phyloP scores from a whole-genome alignment of 768 basidiomycete species.

The Clitopilus passeckerianus region DNA sequence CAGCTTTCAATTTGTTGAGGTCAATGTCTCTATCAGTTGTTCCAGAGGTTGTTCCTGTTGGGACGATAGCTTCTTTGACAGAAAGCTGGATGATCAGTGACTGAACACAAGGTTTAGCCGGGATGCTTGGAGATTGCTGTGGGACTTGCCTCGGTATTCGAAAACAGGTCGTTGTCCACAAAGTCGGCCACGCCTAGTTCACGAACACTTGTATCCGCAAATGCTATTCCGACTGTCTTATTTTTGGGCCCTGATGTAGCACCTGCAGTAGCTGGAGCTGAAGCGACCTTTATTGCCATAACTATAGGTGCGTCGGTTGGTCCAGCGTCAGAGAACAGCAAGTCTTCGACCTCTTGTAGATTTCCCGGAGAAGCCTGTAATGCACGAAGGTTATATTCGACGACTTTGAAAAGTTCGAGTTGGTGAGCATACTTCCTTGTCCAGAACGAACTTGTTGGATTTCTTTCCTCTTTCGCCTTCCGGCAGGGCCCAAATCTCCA shows the following conservation, averaged over 20 bases:
- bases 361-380: slow-evolving; percentile 58
- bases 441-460: slow-evolving; percentile 66
- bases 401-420: neutral
- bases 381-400: neutral
- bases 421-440: slow-evolving; percentile 61
- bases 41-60: slow-evolving; percentile 67
- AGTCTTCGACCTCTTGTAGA: slow-evolving; percentile 69
- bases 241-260: slow-evolving; percentile 50
- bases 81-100: slow-evolving; percentile 93
- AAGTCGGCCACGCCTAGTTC: slow-evolving; percentile 89
- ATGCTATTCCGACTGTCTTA: slow-evolving; percentile 81
- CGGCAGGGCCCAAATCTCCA: slow-evolving; percentile 80
- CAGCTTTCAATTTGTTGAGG: slow-evolving; percentile 76
- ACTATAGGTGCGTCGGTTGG: slow-evolving; percentile 82
- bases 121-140: neutral
- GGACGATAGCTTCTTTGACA: slow-evolving; percentile 91
- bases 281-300: slow-evolving; percentile 78
- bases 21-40: slow-evolving; percentile 83
- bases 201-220: slow-evolving; percentile 83
- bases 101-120: slow-evolving; percentile 32
- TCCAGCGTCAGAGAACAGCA: slow-evolving; percentile 80
- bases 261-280: slow-evolving; percentile 31
- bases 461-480: slow-evolving; percentile 75
- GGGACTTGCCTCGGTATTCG: slow-evolving; percentile 81
- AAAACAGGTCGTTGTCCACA: slow-evolving; percentile 91